Base-by-base conservation (phyloP, 2,329 filamentous ascomycete species). In the Didymella keratinophila region DNA sequence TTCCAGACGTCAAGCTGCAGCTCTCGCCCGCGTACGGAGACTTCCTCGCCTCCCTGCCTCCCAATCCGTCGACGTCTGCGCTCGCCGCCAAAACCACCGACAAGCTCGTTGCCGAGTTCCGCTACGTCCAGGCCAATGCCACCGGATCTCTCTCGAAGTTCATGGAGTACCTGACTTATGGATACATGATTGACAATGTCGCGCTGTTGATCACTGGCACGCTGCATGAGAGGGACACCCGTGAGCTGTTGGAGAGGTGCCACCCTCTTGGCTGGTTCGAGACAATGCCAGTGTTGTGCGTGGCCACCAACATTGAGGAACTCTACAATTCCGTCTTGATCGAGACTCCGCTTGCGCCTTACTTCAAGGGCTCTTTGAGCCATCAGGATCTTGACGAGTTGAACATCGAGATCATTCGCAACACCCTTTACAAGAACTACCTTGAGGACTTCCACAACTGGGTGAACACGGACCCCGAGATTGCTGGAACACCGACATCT, bases 101-200 rank as follows among this genome's bases (percentile, higher is more conserved):
- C 77, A 99, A 99, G 83, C 89, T 99, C 65, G 94, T 99, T 65
- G 90, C 93, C 66, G 95, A 99, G 78, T 99, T 99, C 78, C 89
- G 93, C 75, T 99, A 99, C 78, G 85, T 99, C 44, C 92, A 96
- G 69, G 93, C 93, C 62, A 97, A 99, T 75, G 91, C 94, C 27
- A 92, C 92, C 2, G 95, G 95, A 16, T 92, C 93, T 1, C 87
- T 97, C 36, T 89, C 93, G 63, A 93, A 92, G 76, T 99, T 99
- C 79, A 93, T 99, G 87, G 93, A 98, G 78, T 99, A 97, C 79
- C 83, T 99, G 61, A 99, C 95, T 1, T 99, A 99, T 78, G 94
- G 93, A 62, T 99, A 99, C 84, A 99, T 99, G 95, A 99, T 99
- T 79, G 95, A 99, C 81, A 99, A 99, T 72, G 93, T 99, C 52